A percentile compares a stretch with the other conserved stretches of the same genome.
phyloP scores from a whole-genome alignment of 495 filamentous ascomycete species.

The Xylaria grammica region DNA sequence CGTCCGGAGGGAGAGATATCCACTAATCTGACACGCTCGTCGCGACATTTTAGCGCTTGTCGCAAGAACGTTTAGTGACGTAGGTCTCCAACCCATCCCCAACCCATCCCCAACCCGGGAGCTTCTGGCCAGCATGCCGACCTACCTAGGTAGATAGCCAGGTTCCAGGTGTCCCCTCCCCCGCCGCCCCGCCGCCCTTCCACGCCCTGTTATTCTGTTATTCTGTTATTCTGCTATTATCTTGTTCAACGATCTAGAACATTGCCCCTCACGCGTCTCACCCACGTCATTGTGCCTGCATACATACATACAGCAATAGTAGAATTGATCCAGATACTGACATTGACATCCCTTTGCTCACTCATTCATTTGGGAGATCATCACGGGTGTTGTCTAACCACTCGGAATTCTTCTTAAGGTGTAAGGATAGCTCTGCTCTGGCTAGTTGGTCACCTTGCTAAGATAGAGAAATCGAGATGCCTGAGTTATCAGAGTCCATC shows the following conservation, averaged over 20 bases:
- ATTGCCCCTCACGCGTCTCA: constrained; percentile 22
- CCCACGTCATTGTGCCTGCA: constrained; percentile 23
- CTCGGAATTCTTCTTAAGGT: too few relatives aligned
- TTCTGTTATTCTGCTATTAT: too few relatives aligned
- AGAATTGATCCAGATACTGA: neutral
- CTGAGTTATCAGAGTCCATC: constrained; percentile 36
- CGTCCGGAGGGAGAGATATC: neutral
- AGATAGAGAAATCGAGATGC: constrained; percentile 22
- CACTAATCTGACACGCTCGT: constrained; percentile 5
- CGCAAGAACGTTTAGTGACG: constrained; percentile 4
- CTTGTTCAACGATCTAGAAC: constrained; percentile 26
- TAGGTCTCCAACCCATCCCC: neutral
- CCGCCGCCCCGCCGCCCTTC: neutral
- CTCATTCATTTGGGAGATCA: neutral
- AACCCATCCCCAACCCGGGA: too few relatives aligned
- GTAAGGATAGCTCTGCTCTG: too few relatives aligned
- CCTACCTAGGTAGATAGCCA: neutral
- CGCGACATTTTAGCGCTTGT: neutral
- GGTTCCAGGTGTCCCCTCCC: too few relatives aligned
- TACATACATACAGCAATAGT: neutral
- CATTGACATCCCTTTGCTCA: neutral
- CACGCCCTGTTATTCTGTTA: neutral
- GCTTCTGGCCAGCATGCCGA: neutral
- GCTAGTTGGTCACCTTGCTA: neutral
- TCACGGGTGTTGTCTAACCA: too few relatives aligned